A percentile compares a stretch with the other conserved stretches of the same genome.
phyloP scores from a whole-genome alignment of 169 alveolate genomes.

The Eimeria tenella region DNA sequence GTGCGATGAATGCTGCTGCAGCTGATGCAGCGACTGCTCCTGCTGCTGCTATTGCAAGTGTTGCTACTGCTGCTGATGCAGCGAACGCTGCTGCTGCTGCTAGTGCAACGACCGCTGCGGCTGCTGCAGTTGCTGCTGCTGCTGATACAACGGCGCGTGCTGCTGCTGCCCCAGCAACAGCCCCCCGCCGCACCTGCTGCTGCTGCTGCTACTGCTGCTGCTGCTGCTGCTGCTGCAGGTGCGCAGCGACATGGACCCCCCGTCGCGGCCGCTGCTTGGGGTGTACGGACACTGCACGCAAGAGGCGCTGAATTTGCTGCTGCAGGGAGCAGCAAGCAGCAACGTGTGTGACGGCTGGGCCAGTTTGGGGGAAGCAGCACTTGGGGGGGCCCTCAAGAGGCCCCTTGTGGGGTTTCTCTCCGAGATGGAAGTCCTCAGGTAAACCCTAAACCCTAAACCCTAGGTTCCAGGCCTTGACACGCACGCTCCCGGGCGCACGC shows the following conservation, averaged over 20 bases:
- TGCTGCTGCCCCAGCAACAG: neutral
- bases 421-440: conserved; percentile 59
- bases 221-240: neutral
- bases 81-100: neutral
- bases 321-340: conserved; percentile 27
- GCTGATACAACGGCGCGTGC: neutral
- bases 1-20: neutral
- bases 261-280: conserved; percentile 75
- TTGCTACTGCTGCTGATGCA: neutral
- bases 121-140: neutral
- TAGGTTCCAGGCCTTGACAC: too few relatives aligned
- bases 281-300: conserved; percentile 83
- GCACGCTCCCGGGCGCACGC: neutral
- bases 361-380: conserved; percentile 70
- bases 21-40: neutral
- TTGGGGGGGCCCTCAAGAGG: conserved; percentile 78
- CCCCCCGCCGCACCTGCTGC: conserved; percentile 83
- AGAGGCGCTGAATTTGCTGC: conserved; percentile 49
- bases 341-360: conserved; percentile 81
- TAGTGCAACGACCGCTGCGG: neutral
- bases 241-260: conserved; percentile 24
- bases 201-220: neutral
- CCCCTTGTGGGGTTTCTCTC: conserved; percentile 72
- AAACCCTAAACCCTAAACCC: neutral
- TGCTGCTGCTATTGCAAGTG: neutral